Conservation (phyloP, 2,329 filamentous ascomycete genomes). For the Fusarium nelsonii region DNA sequence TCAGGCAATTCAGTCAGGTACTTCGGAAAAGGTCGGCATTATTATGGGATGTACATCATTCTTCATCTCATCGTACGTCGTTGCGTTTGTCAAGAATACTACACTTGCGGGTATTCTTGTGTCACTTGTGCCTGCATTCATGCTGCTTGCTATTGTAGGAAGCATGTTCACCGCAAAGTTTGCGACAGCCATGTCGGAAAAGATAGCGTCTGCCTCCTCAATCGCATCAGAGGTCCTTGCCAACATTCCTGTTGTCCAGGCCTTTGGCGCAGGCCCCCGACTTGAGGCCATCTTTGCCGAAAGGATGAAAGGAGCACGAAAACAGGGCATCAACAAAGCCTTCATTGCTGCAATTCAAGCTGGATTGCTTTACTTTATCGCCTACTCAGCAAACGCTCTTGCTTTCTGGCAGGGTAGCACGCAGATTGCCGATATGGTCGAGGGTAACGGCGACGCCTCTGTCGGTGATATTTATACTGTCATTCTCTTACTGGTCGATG, state of each 20-base stretch:
- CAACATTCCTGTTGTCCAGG: conserved; percentile 72
- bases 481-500: conserved; percentile 73
- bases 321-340: conserved; percentile 69
- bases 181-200: conserved; percentile 62
- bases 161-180: conserved; percentile 67
- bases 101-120: conserved; percentile 73
- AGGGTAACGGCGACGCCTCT: conserved; percentile 52
- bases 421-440: conserved; percentile 58
- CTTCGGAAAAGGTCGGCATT: conserved; percentile 78
- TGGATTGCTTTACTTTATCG: conserved; percentile 74
- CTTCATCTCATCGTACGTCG: conserved; percentile 74
- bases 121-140: conserved; percentile 71
- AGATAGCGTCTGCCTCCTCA: conserved; percentile 69
- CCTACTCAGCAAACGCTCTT: conserved; percentile 74
- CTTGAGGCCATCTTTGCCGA: conserved; percentile 70
- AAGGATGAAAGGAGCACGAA: conserved; percentile 63
- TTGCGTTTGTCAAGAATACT: conserved; percentile 74
- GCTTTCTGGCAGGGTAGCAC: conserved; percentile 76
- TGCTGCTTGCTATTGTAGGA: conserved; percentile 69
- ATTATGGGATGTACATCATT: conserved; percentile 72
- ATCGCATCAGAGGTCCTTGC: conserved; percentile 73
- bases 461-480: conserved; percentile 70
- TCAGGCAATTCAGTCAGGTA: conserved; percentile 74
- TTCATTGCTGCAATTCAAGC: conserved; percentile 68
- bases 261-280: conserved; percentile 69